A percentile compares a stretch with the other conserved stretches of the same genome.
Evolutionary conservation across 2,329 filamentous ascomycete genomes (phyloP).

Genomic region (Metarhizium robertsii): DNA sequence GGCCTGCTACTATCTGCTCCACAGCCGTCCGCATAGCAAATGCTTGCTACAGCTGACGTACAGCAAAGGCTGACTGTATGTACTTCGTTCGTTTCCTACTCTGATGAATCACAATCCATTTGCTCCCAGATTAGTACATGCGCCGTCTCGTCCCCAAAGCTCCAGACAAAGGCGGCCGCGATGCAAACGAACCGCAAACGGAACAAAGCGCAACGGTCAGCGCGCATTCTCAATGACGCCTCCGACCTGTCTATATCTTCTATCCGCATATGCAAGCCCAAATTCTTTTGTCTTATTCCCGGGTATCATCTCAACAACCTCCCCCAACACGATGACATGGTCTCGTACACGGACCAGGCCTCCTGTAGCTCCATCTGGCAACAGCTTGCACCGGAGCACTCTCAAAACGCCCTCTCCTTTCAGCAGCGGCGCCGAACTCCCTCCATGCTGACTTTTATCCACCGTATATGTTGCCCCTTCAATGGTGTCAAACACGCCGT

Average conservation of each 20-base stretch:
- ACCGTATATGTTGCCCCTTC: conserved; percentile 1
- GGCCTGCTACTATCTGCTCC: too few species aligned
- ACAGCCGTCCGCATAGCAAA: too few species aligned
- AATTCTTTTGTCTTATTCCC: conserved; percentile 25
- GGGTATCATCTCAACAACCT: conserved; percentile 36
- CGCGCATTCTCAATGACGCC: conserved; percentile 17
- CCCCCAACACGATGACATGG: conserved; percentile 42
- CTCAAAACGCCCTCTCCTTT: conserved; percentile 43
- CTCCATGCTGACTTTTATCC: conserved; percentile 18
- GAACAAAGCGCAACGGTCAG: not conserved
- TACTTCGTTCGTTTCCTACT: too few species aligned
- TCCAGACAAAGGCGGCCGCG: not conserved
- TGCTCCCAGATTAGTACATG: too few species aligned
- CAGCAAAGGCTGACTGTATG: too few species aligned
- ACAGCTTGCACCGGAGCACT: conserved; percentile 33
- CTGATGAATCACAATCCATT: too few species aligned
- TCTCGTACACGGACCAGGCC: conserved; percentile 40
- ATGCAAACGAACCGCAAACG: not conserved
- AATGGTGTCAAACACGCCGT: conserved; percentile 24
- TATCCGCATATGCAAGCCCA: conserved; percentile 40
- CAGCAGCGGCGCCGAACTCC: conserved; percentile 30
- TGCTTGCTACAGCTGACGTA: too few species aligned
- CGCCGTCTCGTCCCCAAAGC: not conserved
- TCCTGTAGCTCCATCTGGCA: conserved; percentile 26
- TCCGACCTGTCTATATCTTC: conserved; percentile 36